phyloP scores from a whole-genome alignment of 1,139 yeast genomes.

The Yamadazyma atlantica region DNA sequence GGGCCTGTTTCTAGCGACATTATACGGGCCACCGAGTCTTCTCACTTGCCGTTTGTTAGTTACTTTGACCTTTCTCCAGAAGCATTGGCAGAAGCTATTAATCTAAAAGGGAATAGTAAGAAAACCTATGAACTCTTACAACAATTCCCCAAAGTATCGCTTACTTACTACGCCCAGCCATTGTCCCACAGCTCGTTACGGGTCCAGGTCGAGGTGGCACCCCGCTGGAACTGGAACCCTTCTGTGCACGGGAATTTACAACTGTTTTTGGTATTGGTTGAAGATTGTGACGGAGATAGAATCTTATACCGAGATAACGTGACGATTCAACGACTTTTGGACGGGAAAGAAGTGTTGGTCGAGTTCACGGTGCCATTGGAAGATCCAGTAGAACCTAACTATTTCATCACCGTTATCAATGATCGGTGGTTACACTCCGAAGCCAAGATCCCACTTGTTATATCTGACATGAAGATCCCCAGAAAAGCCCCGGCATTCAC shows the following conservation, averaged over 20 bases:
- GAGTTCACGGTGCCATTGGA: constrained; percentile 65
- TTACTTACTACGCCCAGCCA: constrained; percentile 70
- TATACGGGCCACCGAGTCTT: constrained; percentile 71
- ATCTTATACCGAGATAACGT: constrained; percentile 62
- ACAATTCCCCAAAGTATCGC: constrained; percentile 67
- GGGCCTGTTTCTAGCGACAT: constrained; percentile 60
- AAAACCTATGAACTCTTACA: constrained; percentile 59
- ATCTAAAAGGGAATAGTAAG: constrained; percentile 67
- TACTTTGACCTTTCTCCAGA: constrained; percentile 70
- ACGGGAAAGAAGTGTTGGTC: constrained; percentile 54
- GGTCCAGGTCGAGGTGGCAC: constrained; percentile 64
- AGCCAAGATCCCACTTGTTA: constrained; percentile 57
- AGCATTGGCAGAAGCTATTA: constrained; percentile 80
- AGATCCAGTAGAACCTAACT: constrained; percentile 71
- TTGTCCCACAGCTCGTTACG: constrained; percentile 66
- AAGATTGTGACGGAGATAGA: constrained; percentile 80
- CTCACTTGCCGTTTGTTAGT: constrained; percentile 80
- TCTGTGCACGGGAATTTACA: constrained; percentile 64
- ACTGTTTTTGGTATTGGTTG: constrained; percentile 67
- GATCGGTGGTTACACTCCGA: constrained; percentile 86
- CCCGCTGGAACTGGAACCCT: constrained; percentile 77
- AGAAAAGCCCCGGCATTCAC: constrained; percentile 68
- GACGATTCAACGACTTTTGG: constrained; percentile 46
- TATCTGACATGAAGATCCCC: constrained; percentile 61
- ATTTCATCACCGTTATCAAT: constrained; percentile 69